A percentile compares a stretch with the other conserved stretches of the same genome.
Evolutionary conservation across 1,139 yeast genomes (phyloP).

Genomic region (Sugiyamaella grinbergsii): DNA sequence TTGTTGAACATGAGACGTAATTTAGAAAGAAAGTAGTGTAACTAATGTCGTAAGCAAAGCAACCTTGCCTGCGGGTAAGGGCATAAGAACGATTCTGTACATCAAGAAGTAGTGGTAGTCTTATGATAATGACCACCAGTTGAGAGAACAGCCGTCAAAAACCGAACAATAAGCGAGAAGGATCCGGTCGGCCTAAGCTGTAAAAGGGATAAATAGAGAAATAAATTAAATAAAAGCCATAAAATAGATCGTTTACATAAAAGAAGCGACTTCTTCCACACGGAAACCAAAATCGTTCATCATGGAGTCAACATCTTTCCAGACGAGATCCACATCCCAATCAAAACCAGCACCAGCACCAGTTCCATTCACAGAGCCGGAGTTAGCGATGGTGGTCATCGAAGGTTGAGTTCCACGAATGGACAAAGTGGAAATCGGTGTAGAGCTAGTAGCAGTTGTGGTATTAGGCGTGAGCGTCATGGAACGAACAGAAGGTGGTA

Average conservation of each 20-base stretch:
- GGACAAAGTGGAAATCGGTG: neutral
- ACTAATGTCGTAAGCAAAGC: too few relatives aligned
- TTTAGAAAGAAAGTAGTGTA: neutral
- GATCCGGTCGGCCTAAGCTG: too few relatives aligned
- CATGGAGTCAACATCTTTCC: slow-evolving; percentile 89
- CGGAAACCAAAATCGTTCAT: slow-evolving; percentile 96
- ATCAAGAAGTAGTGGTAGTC: neutral
- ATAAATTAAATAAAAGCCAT: slow-evolving; percentile 7
- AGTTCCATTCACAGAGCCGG: neutral
- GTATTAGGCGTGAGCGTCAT: slow-evolving; percentile 8
- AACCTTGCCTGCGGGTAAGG: neutral
- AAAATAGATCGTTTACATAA: slow-evolving; percentile 13
- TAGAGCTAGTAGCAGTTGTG: slow-evolving; percentile 6
- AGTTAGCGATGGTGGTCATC: neutral
- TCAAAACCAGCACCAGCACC: slow-evolving; percentile 27
- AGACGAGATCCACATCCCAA: slow-evolving; percentile 70
- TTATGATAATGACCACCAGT: too few relatives aligned
- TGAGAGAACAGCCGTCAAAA: too few relatives aligned
- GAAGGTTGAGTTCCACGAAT: slow-evolving; percentile 5
- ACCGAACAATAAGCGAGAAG: too few relatives aligned
- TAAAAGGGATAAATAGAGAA: slow-evolving; percentile 1
- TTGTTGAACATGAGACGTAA: too few relatives aligned
- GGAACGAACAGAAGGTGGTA: slow-evolving; percentile 5
- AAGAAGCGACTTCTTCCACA: slow-evolving; percentile 44
- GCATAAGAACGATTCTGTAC: too few relatives aligned